phyloP scores from a whole-genome alignment of 345 rosid genomes.

The Corchorus capsularis region DNA sequence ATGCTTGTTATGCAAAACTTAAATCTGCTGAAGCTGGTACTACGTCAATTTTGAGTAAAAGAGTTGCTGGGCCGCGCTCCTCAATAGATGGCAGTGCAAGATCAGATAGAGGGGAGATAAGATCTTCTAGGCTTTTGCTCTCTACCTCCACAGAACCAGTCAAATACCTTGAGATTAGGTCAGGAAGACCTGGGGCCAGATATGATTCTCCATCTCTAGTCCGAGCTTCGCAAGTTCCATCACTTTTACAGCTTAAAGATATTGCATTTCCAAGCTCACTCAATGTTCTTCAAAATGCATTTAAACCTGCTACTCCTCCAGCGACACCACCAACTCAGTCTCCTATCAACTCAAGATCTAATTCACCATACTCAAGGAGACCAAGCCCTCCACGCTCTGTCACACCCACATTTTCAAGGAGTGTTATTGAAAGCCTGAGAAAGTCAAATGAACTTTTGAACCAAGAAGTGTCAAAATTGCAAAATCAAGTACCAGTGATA shows the following conservation, averaged over 20 bases:
- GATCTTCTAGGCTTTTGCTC: constrained; percentile 59
- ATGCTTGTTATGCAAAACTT: constrained; percentile 80
- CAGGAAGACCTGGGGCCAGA: constrained; percentile 55
- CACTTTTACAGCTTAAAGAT: constrained; percentile 64
- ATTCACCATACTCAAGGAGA: constrained; percentile 64
- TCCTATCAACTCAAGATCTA: constrained; percentile 48
- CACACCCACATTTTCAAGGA: constrained; percentile 63
- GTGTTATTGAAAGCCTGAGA: constrained; percentile 74
- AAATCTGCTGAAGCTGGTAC: constrained; percentile 71
- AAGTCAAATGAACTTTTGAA: constrained; percentile 81
- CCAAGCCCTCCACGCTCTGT: constrained; percentile 70
- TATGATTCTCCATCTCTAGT: constrained; percentile 52
- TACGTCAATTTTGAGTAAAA: constrained; percentile 38
- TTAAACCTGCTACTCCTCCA: constrained; percentile 47
- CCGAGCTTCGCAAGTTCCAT: constrained; percentile 79
- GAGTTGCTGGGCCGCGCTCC: constrained; percentile 39
- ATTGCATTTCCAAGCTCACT: constrained; percentile 75
- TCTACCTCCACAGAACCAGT: constrained; percentile 68
- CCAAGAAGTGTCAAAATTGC: constrained; percentile 73
- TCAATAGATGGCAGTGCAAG: constrained; percentile 58
- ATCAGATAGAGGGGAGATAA: constrained; percentile 44
- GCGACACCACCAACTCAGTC: constrained; percentile 35
- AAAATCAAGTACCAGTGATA: constrained; percentile 56
- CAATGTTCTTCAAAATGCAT: constrained; percentile 62
- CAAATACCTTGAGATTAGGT: constrained; percentile 66